Evolutionary conservation across 2,329 filamentous ascomycete genomes (phyloP), one percentile per base, ranked within the genome.

Genomic region (Phaeosphaeriaceae sp.): DNA sequence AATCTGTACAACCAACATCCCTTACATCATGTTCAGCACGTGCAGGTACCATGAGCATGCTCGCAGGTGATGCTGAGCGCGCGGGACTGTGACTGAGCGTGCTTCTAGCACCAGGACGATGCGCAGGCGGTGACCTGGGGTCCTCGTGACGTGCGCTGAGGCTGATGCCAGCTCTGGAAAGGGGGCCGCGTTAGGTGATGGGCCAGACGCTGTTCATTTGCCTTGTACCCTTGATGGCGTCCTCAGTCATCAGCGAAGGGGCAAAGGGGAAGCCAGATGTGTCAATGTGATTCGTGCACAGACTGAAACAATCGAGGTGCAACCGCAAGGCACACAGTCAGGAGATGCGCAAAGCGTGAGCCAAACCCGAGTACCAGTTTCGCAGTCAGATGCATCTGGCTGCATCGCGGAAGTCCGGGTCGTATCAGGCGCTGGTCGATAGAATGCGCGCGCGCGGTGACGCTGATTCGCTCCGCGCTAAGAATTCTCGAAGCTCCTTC

Each of bases 401-500:
- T 15, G 31, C 31, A 36, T 33, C 47, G 47, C 47, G 47, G 31
- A 49, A 20, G 24, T 20, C 47, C 47, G 47, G 47, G 47, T 49
- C 25, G 27, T 27, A 33, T 25, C 4, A 9, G 24, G n/a, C n/a
- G 15, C n/a, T 13, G 7, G 27, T 15, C 9, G 11, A 20, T 41
- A 24, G 24, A 47, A 36, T 24, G 31, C 25, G 33, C 46, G 25
- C 22, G 51, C 42, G 42, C 27, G 46, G 42, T 17, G 40, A n/a
- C 47, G 53, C 53, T 55, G 53, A 55, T 55, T 55, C 53, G 53
- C 53, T 24, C 19, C 41, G 47, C 61, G 57, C 66, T 65, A 65
- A 60, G 57, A 63, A 42, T 48, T 66, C 58, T 60, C 51, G 41
- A 48, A 53, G 58, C 62, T 66, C 63, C 61, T 60, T 64, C 61